phyloP scores from a whole-genome alignment of 108 stramenopile genomes.

The Pseudonitzschia multistriata region DNA sequence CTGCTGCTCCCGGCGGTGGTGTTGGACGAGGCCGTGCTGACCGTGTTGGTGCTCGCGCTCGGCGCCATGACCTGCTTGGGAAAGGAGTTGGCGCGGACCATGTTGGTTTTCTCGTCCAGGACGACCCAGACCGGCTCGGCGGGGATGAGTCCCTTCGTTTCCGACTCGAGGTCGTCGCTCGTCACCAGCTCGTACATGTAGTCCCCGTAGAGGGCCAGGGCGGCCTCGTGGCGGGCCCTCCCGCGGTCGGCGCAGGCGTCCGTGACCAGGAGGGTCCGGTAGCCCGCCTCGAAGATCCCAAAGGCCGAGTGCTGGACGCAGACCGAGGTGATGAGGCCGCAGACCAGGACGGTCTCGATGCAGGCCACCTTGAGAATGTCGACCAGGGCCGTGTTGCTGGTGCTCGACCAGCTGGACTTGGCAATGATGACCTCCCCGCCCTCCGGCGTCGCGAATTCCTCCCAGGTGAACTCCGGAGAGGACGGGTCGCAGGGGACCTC shows the following conservation, averaged over 20 bases:
- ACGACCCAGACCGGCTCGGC: conserved; percentile 35
- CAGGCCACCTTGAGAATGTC: conserved; percentile 35
- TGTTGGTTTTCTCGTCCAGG: conserved; percentile 11
- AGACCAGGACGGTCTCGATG: conserved; percentile 61
- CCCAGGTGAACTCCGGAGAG: conserved; percentile 41
- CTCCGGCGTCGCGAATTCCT: conserved; percentile 57
- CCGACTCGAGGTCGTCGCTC: conserved; percentile 16
- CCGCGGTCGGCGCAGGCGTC: conserved; percentile 70
- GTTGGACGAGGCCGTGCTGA: conserved; percentile 1
- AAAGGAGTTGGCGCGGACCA: conserved; percentile 16
- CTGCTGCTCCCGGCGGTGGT: background rate
- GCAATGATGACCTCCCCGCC: conserved; percentile 51
- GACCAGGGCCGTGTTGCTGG: conserved; percentile 39
- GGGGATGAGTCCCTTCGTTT: conserved; percentile 10
- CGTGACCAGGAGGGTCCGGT: conserved; percentile 52
- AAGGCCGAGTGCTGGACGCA: conserved; percentile 76
- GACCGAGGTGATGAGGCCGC: conserved; percentile 65
- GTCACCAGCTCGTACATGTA: conserved; percentile 71
- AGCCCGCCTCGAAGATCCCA: conserved; percentile 68
- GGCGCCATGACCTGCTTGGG: conserved; percentile 5
- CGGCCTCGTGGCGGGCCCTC: conserved; percentile 54
- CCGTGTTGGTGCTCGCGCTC: background rate
- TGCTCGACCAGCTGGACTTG: conserved; percentile 53
- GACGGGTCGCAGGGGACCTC: conserved; percentile 34
- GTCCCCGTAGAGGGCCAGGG: conserved; percentile 63